Evolutionary conservation across 345 rosid genomes (phyloP).

Genomic region (Rhodamnia argentea): DNA sequence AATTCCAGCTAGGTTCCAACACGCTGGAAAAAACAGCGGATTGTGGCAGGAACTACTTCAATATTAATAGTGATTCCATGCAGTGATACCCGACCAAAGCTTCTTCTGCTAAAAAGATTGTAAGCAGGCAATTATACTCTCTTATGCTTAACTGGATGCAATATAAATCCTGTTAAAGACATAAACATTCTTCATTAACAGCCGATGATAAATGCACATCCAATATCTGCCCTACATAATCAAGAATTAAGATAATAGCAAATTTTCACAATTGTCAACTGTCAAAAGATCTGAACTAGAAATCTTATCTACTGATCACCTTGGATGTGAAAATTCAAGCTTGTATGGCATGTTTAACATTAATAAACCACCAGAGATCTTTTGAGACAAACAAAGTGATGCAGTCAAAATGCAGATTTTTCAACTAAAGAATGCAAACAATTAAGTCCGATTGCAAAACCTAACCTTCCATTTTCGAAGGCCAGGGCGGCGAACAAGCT

Average conservation of each 20-base stretch:
- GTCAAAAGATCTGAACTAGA: neutral
- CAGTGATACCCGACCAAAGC: neutral
- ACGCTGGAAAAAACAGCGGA: neutral
- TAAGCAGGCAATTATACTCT: neutral
- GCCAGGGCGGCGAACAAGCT: constrained; percentile 78
- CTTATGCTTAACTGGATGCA: neutral
- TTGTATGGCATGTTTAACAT: neutral
- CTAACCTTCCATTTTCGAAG: constrained; percentile 84
- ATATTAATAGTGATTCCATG: neutral
- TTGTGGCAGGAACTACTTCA: neutral
- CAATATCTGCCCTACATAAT: neutral
- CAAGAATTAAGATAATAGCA: neutral
- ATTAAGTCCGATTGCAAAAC: neutral
- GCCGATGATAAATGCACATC: neutral
- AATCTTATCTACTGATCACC: neutral
- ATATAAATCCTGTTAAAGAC: neutral
- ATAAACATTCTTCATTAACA: neutral
- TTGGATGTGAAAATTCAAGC: neutral
- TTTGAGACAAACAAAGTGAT: neutral
- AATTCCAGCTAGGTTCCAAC: neutral
- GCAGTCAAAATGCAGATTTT: neutral
- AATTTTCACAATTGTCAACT: neutral
- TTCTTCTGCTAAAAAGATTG: neutral
- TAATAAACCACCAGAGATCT: neutral
- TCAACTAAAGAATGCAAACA: neutral